Base-by-base conservation (phyloP, 106 monocot genomes). In the Hemerocallis citrina region DNA sequence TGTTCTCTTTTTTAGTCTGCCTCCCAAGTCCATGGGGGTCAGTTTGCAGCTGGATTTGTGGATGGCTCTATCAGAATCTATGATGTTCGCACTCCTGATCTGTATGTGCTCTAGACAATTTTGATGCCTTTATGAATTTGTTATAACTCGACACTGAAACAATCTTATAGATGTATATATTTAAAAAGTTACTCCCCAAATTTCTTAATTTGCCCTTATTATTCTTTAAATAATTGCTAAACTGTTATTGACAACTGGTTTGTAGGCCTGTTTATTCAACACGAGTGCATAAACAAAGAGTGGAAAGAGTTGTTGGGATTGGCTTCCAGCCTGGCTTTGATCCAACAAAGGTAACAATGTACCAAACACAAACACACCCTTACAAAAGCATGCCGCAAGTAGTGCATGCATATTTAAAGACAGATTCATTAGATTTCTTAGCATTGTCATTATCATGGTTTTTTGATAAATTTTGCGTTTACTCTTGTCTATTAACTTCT, bases 311-410 rank as follows among this genome's bases (percentile, higher is more conserved):
- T 30, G 81, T 95, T 33, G 95, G 95, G 23, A 80, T 95, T 71
- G 90, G 95, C 37, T 95, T 95, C 71, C 95, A 95, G 69, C 90
- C 95, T 48, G 95, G 90, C 6, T 48, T 90, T 59, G 90, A 90
- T 69, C 68, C 74, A 46, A 41, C 59, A 6, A 95, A 95, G 95
- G 95, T 95, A 69, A 56, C 49, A 25, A 11, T 49, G 16, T n/a
- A 17, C 45, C n/a, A n/a, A n/a, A n/a, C n/a, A n/a, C n/a, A n/a
- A n/a, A n/a, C n/a, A n/a, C n/a, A n/a, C n/a, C n/a, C n/a, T n/a
- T n/a, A n/a, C n/a, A n/a, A n/a, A n/a, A n/a, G n/a, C n/a, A n/a
- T n/a, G n/a, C n/a, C n/a, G 11, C 37, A 38, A 6, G 37, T 38
- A 5, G 11, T 38, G 37, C 37, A 38, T 38, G 37, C n/a, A 38